Percentiles rank a stretch among this genome's conserved stretches.
Conservation (phyloP, 225 moss, liverwort and hornwort species). For the Thuidium tamariscinum region DNA sequence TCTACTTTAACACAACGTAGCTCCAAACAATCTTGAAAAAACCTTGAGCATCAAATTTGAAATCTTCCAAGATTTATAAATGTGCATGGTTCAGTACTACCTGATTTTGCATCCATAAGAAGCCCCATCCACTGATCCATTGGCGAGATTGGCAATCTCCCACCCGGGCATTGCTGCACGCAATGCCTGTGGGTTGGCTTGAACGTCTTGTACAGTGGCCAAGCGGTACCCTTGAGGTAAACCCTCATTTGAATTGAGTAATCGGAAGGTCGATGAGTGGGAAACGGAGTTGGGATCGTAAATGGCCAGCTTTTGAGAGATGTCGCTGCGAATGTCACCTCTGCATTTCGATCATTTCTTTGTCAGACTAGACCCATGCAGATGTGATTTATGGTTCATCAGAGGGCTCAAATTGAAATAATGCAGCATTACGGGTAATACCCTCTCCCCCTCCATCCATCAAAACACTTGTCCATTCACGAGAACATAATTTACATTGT, state of each 20-base stretch:
- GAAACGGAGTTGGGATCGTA: neutral
- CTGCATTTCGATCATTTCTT: neutral
- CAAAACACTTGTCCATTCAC: neutral
- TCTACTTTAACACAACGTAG: neutral
- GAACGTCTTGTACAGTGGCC: neutral
- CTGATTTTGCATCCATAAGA: neutral
- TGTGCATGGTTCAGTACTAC: neutral
- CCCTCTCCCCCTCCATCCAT: neutral
- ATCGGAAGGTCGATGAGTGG: neutral
- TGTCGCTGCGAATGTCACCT: neutral
- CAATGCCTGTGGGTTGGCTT: neutral
- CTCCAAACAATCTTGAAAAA: neutral
- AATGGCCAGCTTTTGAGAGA: neutral
- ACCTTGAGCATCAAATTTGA: neutral
- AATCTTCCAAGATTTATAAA: too few relatives aligned
- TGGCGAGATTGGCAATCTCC: neutral
- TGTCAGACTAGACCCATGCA: neutral
- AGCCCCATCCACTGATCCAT: neutral
- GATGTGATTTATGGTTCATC: neutral
- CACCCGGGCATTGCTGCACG: neutral
- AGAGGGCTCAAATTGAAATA: neutral
- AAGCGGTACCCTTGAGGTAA: neutral
- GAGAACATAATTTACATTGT: too few relatives aligned
- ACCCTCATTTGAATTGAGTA: neutral
- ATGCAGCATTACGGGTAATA: neutral